Evolutionary conservation across 2,329 filamentous ascomycete genomes (phyloP).

Genomic region (Fusarium sulawesiense): DNA sequence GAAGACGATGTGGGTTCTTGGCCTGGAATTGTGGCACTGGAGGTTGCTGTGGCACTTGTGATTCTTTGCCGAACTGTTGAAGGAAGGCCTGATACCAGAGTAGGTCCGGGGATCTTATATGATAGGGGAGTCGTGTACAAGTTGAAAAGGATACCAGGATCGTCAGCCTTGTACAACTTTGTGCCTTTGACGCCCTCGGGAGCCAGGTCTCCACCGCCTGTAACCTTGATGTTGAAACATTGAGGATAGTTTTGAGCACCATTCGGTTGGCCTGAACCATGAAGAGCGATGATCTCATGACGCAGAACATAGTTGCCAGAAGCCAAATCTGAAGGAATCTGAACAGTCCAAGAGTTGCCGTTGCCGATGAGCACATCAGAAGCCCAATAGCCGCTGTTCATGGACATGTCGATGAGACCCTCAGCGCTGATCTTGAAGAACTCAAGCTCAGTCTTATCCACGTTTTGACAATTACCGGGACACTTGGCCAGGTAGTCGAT

Average conservation of each 20-base stretch:
- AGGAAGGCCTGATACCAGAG: conserved; percentile 38
- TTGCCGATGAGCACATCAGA: conserved; percentile 56
- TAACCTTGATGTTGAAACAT: conserved; percentile 61
- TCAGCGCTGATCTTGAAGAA: conserved; percentile 73
- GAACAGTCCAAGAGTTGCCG: conserved; percentile 50
- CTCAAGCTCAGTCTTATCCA: conserved; percentile 63
- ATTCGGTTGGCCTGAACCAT: conserved; percentile 55
- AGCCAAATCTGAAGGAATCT: conserved; percentile 49
- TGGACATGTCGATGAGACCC: conserved; percentile 63
- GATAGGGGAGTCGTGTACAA: conserved; percentile 45
- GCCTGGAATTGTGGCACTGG: conserved; percentile 37
- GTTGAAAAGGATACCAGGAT: conserved; percentile 51
- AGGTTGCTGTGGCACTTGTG: conserved; percentile 27
- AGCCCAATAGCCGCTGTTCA: conserved; percentile 53
- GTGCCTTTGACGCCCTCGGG: conserved; percentile 49
- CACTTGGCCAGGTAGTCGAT: conserved; percentile 73
- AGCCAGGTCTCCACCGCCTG: conserved; percentile 53
- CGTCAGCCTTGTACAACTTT: conserved; percentile 45
- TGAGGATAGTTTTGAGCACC: conserved; percentile 65
- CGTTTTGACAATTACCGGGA: conserved; percentile 65
- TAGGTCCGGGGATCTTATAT: conserved; percentile 47
- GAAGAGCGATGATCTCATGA: conserved; percentile 65
- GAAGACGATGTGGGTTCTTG: neutral
- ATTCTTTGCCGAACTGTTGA: conserved; percentile 27
- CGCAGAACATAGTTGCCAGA: conserved; percentile 61